Base-by-base conservation (phyloP, 2,329 filamentous ascomycete genomes). In the Cercospora berteroae region DNA sequence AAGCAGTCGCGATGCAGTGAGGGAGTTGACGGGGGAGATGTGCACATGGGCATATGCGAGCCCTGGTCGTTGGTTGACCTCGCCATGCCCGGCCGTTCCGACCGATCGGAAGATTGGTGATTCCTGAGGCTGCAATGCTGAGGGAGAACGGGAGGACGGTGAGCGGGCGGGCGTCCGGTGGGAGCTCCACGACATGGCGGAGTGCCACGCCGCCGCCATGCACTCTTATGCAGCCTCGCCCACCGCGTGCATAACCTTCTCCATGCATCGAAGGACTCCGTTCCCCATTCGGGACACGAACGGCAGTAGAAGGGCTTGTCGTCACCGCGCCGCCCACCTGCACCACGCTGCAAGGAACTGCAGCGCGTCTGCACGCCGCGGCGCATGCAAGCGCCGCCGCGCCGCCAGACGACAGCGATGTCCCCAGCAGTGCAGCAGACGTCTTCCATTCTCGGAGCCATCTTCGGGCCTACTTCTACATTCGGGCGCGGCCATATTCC, bases 381-480 rank as follows among this genome's bases (percentile, higher is more conserved):
- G 36, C 36, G 48, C 18, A 52, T 52, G 48, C 10, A 52, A 20
- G 48, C 18, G 18, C 18, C 18, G 18, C 48, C 18, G 48, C 48
- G 48, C 48, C 48, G 48, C 18, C 1, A 0, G 50, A 55, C 23
- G 50, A 25, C 50, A 29, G 50, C 50, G 16, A n/a, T 55, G 6
- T 25, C 13, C 50, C 23, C 50, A 25, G 23, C 27, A 39, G 36
- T 2, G 36, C 36, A 39, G 36, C 36, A n/a, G 50, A n/a, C 20
- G 23, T 55, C 50, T 29, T 12, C 50, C 56, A 5, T 36, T 23
- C n/a, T 60, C 57, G 57, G 57, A 60, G 31, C 8, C 33, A 60
- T 60, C 57, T 39, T 60, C 57, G 57, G 57, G 31, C 57, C 27
- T 42, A 60, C 33, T 60, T 36, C 56, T 59, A 16, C 56, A n/a